These are phyloP conservation scores for Spathaspora gorwiae DNA, from an alignment of 805 yeast species.

Conservation along the genomic window DNA sequence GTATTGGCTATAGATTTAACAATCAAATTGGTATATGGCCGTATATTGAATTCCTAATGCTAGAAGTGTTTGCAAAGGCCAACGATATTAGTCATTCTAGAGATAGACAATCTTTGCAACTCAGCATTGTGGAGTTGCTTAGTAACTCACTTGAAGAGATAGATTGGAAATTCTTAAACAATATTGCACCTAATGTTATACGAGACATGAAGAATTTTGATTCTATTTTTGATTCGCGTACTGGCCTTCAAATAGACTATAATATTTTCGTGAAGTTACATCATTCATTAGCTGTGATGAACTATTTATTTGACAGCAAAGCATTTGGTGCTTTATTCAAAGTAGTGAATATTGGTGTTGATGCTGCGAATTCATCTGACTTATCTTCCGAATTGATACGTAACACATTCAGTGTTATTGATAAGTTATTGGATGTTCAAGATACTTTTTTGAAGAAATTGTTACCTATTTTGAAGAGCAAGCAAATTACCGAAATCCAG, in stretches of 20 bases:
- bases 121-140: conserved; percentile 49
- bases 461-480: conserved; percentile 45
- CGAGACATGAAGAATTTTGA: conserved; percentile 17
- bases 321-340: conserved; percentile 54
- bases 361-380: conserved; percentile 38
- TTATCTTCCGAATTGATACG: conserved; percentile 9
- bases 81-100: conserved; percentile 25
- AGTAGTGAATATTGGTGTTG: conserved; percentile 57
- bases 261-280: conserved; percentile 50
- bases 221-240: conserved; percentile 18
- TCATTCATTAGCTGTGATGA: conserved; percentile 64
- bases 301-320: conserved; percentile 56
- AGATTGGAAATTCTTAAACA: conserved; percentile 44
- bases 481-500: conserved; percentile 11
- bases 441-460: conserved; percentile 54
- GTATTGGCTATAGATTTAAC: conserved; percentile 47
- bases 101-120: conserved; percentile 46
- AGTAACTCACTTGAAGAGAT: conserved; percentile 30
- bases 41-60: conserved; percentile 68
- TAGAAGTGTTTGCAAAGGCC: conserved; percentile 59
- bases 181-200: conserved; percentile 47
- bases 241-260: conserved; percentile 14
- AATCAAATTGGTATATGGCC: conserved; percentile 66
- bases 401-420: conserved; percentile 40
- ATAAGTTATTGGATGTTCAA: conserved; percentile 48